Evolutionary conservation across 2,329 filamentous ascomycete species (phyloP).

Genomic region (Elsinoe ampelina): DNA sequence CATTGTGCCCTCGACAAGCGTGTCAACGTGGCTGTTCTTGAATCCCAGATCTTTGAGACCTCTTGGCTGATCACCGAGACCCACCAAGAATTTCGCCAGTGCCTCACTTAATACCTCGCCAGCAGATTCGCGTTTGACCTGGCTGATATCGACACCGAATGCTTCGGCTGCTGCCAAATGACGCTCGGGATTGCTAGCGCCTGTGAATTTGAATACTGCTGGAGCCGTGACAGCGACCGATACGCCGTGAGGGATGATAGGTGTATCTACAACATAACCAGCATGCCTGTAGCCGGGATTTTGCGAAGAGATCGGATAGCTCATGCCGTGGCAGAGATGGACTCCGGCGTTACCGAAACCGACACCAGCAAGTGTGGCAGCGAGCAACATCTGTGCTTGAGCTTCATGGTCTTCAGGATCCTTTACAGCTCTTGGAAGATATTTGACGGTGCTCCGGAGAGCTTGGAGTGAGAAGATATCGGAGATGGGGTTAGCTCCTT

Average conservation of each 20-base stretch:
- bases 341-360: slow-evolving; percentile 97
- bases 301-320: slow-evolving; percentile 91
- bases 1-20: slow-evolving; percentile 84
- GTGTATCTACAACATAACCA: slow-evolving; percentile 67
- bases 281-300: slow-evolving; percentile 83
- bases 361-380: slow-evolving; percentile 85
- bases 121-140: slow-evolving; percentile 80
- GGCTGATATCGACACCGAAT: slow-evolving; percentile 81
- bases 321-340: slow-evolving; percentile 86
- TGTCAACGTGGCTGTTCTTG: slow-evolving; percentile 62
- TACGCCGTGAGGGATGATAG: slow-evolving; percentile 92
- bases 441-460: slow-evolving; percentile 75
- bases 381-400: slow-evolving; percentile 90
- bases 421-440: slow-evolving; percentile 75
- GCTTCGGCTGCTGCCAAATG: slow-evolving; percentile 82
- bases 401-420: slow-evolving; percentile 89
- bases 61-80: slow-evolving; percentile 80
- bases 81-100: slow-evolving; percentile 66
- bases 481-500: slow-evolving; percentile 94
- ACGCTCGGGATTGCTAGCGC: slow-evolving; percentile 79
- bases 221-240: slow-evolving; percentile 89
- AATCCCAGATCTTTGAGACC: slow-evolving; percentile 83
- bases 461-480: slow-evolving; percentile 93
- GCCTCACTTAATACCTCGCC: slow-evolving; percentile 83
- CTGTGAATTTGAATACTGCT: slow-evolving; percentile 90